Percentiles rank a stretch among this genome's conserved stretches.
Evolutionary conservation across 2,329 filamentous ascomycete species (phyloP).

Genomic region (Didymella segeticola): DNA sequence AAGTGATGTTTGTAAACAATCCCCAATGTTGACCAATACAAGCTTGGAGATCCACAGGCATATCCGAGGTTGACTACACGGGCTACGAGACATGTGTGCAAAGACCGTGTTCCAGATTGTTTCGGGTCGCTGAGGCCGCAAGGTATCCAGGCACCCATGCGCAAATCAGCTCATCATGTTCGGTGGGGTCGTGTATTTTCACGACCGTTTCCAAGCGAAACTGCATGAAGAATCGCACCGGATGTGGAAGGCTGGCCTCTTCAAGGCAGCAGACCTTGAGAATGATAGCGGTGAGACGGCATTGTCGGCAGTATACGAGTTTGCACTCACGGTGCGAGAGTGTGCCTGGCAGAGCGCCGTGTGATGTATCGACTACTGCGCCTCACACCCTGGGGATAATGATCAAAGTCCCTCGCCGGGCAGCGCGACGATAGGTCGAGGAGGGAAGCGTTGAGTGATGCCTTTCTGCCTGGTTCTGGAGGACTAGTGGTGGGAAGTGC

Average conservation of each 20-base stretch:
- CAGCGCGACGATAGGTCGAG: constrained; percentile 27
- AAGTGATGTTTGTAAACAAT: neutral
- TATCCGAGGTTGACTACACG: neutral
- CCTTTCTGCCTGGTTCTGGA: constrained; percentile 9
- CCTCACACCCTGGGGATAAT: constrained; percentile 29
- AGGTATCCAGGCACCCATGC: constrained; percentile 17
- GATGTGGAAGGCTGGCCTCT: constrained; percentile 26
- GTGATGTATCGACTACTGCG: constrained; percentile 28
- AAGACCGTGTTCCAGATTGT: constrained; percentile 33
- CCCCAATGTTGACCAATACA: neutral
- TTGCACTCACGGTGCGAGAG: constrained; percentile 7
- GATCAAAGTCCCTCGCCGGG: constrained; percentile 20
- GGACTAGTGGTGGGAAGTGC: neutral
- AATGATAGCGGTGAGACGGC: constrained; percentile 13
- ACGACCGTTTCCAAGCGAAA: constrained; percentile 9
- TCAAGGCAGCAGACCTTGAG: constrained; percentile 39
- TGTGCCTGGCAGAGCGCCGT: constrained; percentile 25
- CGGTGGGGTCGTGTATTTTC: constrained; percentile 4
- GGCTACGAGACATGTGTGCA: constrained; percentile 29
- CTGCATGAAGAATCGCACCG: constrained; percentile 22
- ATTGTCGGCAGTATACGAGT: neutral
- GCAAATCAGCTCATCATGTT: constrained; percentile 9
- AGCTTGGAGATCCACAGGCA: neutral
- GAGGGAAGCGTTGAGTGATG: constrained; percentile 19
- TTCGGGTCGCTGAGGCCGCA: constrained; percentile 24